Base-by-base conservation (phyloP, 1,139 yeast genomes). In the Yamadazyma conglobata region DNA sequence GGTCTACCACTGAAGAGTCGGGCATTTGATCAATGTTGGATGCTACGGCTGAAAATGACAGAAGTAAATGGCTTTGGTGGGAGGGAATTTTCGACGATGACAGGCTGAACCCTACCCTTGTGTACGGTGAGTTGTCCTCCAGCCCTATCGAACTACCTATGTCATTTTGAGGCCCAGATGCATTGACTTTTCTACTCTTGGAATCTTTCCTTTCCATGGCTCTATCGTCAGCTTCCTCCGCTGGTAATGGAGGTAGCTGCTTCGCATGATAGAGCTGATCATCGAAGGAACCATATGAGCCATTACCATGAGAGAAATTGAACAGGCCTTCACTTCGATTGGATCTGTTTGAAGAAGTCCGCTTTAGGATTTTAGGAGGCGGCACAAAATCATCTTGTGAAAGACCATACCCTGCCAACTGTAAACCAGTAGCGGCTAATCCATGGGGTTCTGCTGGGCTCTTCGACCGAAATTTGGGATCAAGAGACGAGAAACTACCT, bases 21-120 rank as follows among this genome's bases (percentile, higher is more conserved):
- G 74, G 74, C 43, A 64, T 56, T 31, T 56, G 61, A 26, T 58
- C 50, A 31, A 58, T 50, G 26, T 58, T 48, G 8, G 54, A 48
- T 1, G 60, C 52, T 4, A 59, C 63, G 4, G 58, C 46, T 8
- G 57, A 52, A 40, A 60, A 65, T 1, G 70, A 56, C 22, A 54
- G 65, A 3, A 64, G 46, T 3, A 59, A 34, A 27, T 50, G 49
- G 23, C 36, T 35, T n/a, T 19, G 32, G 8, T 24, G 6, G 18
- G n/a, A n/a, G n/a, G n/a, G n/a, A n/a, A 17, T 17, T 17, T 6
- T 9, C 19, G 9, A 17, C 9, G 9, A 12, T 19, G 9, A 17
- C 19, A 17, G 17, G 21, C 4, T 9, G 6, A 12, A 15, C 15
- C n/a, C 19, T 15, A n/a, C 21, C 11, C 12, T 11, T 17, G n/a